These are phyloP conservation scores for Yamadazyma paraphyllophila DNA, from an alignment of 805 yeast species.

Conservation along the genomic window DNA sequence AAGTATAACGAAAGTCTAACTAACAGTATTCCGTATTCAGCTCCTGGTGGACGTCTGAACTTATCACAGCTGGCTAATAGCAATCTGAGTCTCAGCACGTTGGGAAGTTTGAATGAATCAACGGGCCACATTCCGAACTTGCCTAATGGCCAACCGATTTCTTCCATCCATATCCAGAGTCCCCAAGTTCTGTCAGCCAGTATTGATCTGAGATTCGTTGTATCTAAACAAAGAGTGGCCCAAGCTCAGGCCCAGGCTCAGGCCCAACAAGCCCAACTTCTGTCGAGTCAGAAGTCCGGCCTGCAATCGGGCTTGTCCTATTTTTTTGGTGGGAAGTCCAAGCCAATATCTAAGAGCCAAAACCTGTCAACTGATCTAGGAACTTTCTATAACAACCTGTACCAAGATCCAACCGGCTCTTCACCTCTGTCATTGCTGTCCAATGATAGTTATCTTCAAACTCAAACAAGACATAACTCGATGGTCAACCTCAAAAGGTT, in stretches of 20 bases:
- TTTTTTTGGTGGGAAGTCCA: conserved; percentile 41
- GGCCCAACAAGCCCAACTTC: conserved; percentile 26
- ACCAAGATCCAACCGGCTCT: conserved; percentile 24
- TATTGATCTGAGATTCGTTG: conserved; percentile 83
- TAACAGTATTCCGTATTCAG: conserved; percentile 65
- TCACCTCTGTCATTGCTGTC: conserved; percentile 38
- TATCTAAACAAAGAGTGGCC: conserved; percentile 72
- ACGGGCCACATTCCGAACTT: conserved; percentile 44
- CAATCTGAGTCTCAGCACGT: conserved; percentile 13
- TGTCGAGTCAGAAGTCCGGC: conserved; percentile 34
- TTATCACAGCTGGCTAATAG: conserved; percentile 17
- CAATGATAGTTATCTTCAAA: conserved; percentile 28
- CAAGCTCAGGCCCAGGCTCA: conserved; percentile 48
- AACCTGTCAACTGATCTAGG: conserved; percentile 43
- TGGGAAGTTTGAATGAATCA: conserved; percentile 13
- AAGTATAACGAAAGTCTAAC: conserved; percentile 46
- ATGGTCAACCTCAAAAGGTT: conserved; percentile 77
- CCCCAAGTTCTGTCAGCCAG: conserved; percentile 59
- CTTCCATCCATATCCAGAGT: conserved; percentile 66
- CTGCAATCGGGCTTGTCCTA: conserved; percentile 50
- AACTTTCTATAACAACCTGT: conserved; percentile 37
- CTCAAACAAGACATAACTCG: conserved; percentile 60
- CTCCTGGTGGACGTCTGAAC: conserved; percentile 67
- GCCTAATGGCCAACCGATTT: conserved; percentile 56
- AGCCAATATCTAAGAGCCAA: conserved; percentile 35